These are phyloP conservation scores for Spergularia azorica DNA, from an alignment of 179 eudicot genomes.

Conservation along the genomic window DNA sequence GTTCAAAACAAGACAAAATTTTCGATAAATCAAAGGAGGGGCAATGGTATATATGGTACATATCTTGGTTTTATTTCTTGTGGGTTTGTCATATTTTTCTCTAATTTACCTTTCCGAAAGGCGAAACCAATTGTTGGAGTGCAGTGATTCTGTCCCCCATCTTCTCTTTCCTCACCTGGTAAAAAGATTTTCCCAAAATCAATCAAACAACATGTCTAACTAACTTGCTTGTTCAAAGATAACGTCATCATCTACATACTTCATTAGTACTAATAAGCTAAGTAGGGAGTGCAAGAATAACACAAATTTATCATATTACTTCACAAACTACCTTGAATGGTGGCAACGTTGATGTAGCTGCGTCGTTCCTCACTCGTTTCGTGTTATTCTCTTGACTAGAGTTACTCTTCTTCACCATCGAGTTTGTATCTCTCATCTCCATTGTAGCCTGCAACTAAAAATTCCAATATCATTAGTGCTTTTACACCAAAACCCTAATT, in stretches of 20 bases:
- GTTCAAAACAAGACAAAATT: neutral
- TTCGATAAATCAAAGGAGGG: neutral
- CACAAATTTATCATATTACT: neutral
- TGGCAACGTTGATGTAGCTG: conserved; percentile 62
- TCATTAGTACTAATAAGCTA: too few species aligned
- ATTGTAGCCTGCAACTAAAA: conserved; percentile 37
- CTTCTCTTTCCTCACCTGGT: conserved; percentile 70
- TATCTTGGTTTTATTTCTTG: neutral
- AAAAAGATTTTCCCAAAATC: conserved; percentile 33
- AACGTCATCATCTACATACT: too few species aligned
- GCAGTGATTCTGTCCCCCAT: conserved; percentile 99
- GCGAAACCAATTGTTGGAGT: conserved; percentile 94
- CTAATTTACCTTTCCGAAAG: conserved; percentile 88
- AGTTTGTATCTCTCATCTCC: conserved; percentile 41
- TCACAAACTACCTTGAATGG: conserved; percentile 62
- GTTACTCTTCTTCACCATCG: conserved; percentile 44
- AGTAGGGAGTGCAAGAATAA: too few species aligned
- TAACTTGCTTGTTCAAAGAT: neutral
- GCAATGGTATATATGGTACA: neutral
- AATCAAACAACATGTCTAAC: conserved; percentile 18
- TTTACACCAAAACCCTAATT: conserved; percentile 27
- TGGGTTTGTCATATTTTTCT: too few species aligned
- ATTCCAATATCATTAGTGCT: too few species aligned
- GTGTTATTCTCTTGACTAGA: conserved; percentile 37
- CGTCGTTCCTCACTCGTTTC: conserved; percentile 57